A percentile compares a stretch with the other conserved stretches of the same genome.
Evolutionary conservation across 116 monocot genomes (phyloP).

Genomic region (Posidonia oceanica): DNA sequence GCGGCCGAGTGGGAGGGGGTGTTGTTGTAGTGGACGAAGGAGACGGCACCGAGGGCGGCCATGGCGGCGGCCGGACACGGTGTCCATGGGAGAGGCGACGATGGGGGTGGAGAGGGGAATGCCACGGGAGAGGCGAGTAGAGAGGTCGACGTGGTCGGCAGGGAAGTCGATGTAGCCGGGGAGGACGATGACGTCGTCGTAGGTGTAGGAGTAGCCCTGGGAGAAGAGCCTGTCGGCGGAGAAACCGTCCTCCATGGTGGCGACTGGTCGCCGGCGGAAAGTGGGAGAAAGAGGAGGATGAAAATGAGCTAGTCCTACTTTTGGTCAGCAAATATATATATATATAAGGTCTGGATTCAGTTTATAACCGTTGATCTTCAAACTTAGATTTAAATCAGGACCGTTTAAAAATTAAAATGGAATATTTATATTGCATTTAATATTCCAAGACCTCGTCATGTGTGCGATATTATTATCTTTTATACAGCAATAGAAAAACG

Average conservation of each 20-base stretch:
- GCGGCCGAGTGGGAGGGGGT: constrained; percentile 38
- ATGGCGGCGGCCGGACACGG: constrained; percentile 90
- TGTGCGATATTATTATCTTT: too few relatives aligned
- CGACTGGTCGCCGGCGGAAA: too few relatives aligned
- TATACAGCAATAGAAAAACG: too few relatives aligned
- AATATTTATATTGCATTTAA: too few relatives aligned
- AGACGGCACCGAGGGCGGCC: constrained; percentile 77
- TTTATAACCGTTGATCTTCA: too few relatives aligned
- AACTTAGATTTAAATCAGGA: too few relatives aligned
- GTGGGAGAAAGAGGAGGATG: too few relatives aligned
- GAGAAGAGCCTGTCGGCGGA: constrained; percentile 58
- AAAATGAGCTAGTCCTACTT: too few relatives aligned
- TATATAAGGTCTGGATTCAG: too few relatives aligned
- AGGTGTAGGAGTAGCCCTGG: constrained; percentile 81
- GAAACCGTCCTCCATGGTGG: constrained; percentile 45
- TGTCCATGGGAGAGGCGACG: constrained; percentile 98
- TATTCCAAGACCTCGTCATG: too few relatives aligned
- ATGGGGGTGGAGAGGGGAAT: constrained; percentile 62
- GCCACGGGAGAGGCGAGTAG: constrained; percentile 65
- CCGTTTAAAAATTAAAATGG: too few relatives aligned
- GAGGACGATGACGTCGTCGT: constrained; percentile 89
- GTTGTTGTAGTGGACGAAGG: constrained; percentile 73
- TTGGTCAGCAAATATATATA: too few relatives aligned
- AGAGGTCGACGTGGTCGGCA: constrained; percentile 82
- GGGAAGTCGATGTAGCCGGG: constrained; percentile 91